These are phyloP conservation scores for Rhizophlyctis rosea DNA, from an alignment of 192 early-diverging fungal species.

Conservation along the genomic window DNA sequence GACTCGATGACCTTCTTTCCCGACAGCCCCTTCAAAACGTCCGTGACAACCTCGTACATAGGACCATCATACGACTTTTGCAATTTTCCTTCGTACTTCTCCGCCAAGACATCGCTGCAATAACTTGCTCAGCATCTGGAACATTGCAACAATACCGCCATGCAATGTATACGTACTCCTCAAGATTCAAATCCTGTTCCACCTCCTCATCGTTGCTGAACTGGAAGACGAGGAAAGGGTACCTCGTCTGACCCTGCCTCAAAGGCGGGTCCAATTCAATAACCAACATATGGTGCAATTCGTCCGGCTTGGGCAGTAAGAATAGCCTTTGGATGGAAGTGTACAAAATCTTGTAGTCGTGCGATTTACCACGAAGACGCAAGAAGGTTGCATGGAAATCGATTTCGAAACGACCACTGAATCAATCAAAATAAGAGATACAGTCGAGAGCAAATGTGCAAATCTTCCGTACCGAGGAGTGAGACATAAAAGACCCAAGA, in stretches of 20 bases:
- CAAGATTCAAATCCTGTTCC: constrained; percentile 77
- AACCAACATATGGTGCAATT: constrained; percentile 87
- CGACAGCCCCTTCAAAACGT: constrained; percentile 80
- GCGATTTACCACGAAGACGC: constrained; percentile 93
- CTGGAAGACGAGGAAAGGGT: constrained; percentile 94
- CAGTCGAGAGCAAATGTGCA: no score
- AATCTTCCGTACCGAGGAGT: constrained; percentile 80
- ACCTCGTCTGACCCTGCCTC: constrained; percentile 93
- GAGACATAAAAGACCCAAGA: constrained; percentile 84
- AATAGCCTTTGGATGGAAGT: constrained; percentile 79
- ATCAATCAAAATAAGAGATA: not conserved
- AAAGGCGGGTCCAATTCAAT: constrained; percentile 94
- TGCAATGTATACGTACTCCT: constrained; percentile 46
- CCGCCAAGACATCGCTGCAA: constrained; percentile 58
- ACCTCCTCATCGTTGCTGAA: constrained; percentile 91
- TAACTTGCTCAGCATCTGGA: constrained; percentile 1
- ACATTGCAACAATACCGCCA: not conserved
- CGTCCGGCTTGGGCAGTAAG: constrained; percentile 89
- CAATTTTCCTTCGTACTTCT: constrained; percentile 71
- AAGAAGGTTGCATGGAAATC: constrained; percentile 89
- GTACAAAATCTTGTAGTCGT: constrained; percentile 97
- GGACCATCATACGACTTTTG: constrained; percentile 83
- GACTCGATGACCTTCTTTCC: constrained; percentile 73
- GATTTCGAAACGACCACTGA: constrained; percentile 89
- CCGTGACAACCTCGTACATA: constrained; percentile 79